phyloP scores from a whole-genome alignment of 768 basidiomycete genomes.

The Termitomyces sp. region DNA sequence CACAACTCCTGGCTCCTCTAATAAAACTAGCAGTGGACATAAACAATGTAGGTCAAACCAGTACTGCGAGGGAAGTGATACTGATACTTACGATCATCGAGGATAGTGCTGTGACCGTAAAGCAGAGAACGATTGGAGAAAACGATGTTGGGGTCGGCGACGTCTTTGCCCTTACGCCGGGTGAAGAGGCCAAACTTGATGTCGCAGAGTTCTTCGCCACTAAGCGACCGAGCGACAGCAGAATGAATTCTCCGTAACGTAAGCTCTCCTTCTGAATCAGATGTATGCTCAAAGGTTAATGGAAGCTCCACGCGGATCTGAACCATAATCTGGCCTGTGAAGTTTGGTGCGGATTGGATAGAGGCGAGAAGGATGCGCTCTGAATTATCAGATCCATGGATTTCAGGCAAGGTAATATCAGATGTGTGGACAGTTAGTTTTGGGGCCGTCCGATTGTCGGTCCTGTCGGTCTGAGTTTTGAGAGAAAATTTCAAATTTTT shows the following conservation, averaged over 20 bases:
- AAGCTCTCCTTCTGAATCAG: neutral
- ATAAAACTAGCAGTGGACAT: constrained; percentile 7
- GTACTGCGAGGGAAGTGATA: neutral
- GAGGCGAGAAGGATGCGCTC: neutral
- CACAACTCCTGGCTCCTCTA: constrained; percentile 6
- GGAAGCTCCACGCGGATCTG: neutral
- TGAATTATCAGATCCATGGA: neutral
- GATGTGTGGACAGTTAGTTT: neutral
- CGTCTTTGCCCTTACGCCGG: constrained; percentile 3
- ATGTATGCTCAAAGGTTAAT: neutral
- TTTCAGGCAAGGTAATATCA: neutral
- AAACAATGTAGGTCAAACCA: neutral
- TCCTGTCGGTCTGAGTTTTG: neutral
- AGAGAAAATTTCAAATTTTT: neutral
- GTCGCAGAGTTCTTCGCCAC: constrained; percentile 13
- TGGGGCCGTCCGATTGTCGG: neutral
- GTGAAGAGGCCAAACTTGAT: constrained; percentile 21
- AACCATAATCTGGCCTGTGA: neutral
- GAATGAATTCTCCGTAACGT: constrained; percentile 1
- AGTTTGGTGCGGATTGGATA: neutral
- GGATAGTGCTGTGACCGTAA: constrained; percentile 13
- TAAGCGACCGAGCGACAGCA: constrained; percentile 12
- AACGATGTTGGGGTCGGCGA: constrained; percentile 10
- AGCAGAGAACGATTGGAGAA: constrained; percentile 16
- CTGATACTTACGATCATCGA: constrained; percentile 11